Conservation (phyloP, 371 early-diverging fungal species). For the Batrachochytrium dendrobatidis region DNA sequence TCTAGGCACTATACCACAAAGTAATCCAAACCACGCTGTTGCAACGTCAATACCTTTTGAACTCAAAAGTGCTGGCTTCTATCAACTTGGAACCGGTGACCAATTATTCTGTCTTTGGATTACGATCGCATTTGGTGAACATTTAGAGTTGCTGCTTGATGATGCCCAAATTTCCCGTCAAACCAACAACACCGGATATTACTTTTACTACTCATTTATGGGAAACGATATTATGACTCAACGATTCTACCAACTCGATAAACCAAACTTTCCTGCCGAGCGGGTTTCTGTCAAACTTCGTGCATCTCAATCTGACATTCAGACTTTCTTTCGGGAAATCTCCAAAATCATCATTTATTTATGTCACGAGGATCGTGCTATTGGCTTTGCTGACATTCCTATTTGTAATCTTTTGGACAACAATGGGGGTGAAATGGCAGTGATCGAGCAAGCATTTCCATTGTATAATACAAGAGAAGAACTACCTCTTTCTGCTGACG, state of each 20-base stretch:
- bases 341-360: slow-evolving; percentile 25
- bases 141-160: slow-evolving; percentile 25
- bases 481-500: slow-evolving; percentile 25
- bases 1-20: not conserved
- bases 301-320: slow-evolving; percentile 14
- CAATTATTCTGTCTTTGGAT: slow-evolving; percentile 24
- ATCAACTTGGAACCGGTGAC: slow-evolving; percentile 32
- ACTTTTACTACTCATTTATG: slow-evolving; percentile 38
- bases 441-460: slow-evolving; percentile 23
- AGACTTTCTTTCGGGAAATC: slow-evolving; percentile 23
- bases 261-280: slow-evolving; percentile 36
- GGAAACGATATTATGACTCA: slow-evolving; percentile 35
- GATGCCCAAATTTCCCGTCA: not conserved
- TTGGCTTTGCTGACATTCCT: slow-evolving; percentile 31
- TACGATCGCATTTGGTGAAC: slow-evolving; percentile 40
- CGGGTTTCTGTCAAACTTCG: slow-evolving; percentile 34
- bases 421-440: not conserved
- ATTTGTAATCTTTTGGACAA: slow-evolving; percentile 9
- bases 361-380: slow-evolving; percentile 13
- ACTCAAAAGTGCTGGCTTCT: slow-evolving; percentile 31
- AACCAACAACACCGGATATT: slow-evolving; percentile 9
- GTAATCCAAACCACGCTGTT: not conserved
- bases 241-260: slow-evolving; percentile 23
- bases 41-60: slow-evolving; percentile 16
- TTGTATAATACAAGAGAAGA: slow-evolving; percentile 24